Base-by-base conservation (phyloP, 2,329 filamentous ascomycete genomes). In the Aspergillus transmontanensis region DNA sequence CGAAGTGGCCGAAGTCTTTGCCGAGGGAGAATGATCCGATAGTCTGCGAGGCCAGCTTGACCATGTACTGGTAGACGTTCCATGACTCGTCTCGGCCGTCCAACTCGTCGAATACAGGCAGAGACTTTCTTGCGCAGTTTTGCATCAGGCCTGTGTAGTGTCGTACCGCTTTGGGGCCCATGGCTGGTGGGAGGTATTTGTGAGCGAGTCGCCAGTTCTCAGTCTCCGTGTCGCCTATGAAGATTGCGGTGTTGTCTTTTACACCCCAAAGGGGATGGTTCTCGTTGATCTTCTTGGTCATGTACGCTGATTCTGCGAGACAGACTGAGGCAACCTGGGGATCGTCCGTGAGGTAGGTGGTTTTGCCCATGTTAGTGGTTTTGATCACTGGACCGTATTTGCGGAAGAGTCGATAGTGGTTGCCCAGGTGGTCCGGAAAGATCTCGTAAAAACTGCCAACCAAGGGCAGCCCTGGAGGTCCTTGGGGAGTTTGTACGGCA, bases 61-160 rank as follows among this genome's bases (percentile, higher is more conserved):
- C 60, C 79, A 81, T 83, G 66, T 79, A 82, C 57, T 80, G 76
- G 61, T 82, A 83, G 0, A 79, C 78, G 63, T 83, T 83, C 70
- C 72, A 80, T 0, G 79, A 73, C 63, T 78, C 70, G 12, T 69
- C 73, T 69, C 71, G 72, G n/a, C 78, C 72, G 62, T 86, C 84
- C 1, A 89, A 77, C 62, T 76, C 67, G 50, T 82, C 80, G 55
- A 82, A 81, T 0, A 81, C 74, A 1, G 75, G 76, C 68, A 84
- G 86, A 0, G 82, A 74, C 19, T 81, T 75, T 64, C 85, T 80
- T 2, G 84, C 78, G 0, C 81, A 83, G 54, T 78, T 71, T 67
- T 87, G 84, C 84, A 89, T 88, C 0, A 80, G 80, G 0, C 85
- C 84, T 0, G 84, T 81, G 65, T 89, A 88, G 67, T 88, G 86